These are phyloP conservation scores for Fusarium ambrosium DNA, from an alignment of 2,329 filamentous ascomycete species.

Conservation along the genomic window DNA sequence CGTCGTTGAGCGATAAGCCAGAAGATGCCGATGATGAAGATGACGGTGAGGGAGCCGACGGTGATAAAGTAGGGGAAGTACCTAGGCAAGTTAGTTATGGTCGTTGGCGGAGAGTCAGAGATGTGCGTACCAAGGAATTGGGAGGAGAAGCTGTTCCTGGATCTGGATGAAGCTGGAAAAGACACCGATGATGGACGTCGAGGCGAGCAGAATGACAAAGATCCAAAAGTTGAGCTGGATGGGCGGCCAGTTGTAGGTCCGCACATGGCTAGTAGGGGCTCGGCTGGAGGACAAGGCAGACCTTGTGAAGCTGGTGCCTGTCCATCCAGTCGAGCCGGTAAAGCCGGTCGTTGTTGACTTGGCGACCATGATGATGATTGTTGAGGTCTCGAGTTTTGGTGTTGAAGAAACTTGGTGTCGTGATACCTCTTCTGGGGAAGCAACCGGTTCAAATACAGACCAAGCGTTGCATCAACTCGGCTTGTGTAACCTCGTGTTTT, in stretches of 20 bases:
- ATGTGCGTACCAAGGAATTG: conserved; percentile 69
- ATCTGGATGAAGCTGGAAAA: conserved; percentile 71
- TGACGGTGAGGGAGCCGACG: conserved; percentile 69
- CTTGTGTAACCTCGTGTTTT: background rate
- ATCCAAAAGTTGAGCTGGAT: conserved; percentile 77
- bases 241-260: conserved; percentile 78
- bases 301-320: conserved; percentile 48
- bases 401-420: conserved; percentile 1
- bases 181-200: conserved; percentile 71
- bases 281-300: conserved; percentile 59
- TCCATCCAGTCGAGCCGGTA: conserved; percentile 49
- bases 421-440: background rate
- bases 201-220: conserved; percentile 73
- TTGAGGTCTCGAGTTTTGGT: background rate
- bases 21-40: conserved; percentile 76
- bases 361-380: conserved; percentile 44
- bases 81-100: conserved; percentile 55
- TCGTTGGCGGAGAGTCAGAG: too few relatives aligned
- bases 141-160: conserved; percentile 67
- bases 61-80: conserved; percentile 78
- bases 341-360: conserved; percentile 45
- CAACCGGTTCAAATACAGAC: background rate
- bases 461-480: background rate
- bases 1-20: conserved; percentile 72
- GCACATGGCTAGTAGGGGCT: conserved; percentile 58